Conservation (phyloP, 148 eudicot genomes). For the Vaccinium vitisidaea region DNA sequence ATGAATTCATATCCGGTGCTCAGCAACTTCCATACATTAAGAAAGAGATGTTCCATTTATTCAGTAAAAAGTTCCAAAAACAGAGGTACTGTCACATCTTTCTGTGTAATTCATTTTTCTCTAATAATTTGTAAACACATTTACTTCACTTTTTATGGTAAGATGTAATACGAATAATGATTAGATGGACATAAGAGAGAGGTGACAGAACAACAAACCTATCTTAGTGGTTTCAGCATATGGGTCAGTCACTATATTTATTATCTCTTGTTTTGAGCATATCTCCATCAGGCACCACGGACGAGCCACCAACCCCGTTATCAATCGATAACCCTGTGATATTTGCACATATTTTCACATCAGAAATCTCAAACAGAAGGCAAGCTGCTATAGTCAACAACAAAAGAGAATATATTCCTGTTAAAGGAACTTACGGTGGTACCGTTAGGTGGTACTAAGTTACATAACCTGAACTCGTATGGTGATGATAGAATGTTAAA, state of each 20-base stretch:
- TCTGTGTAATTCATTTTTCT: neutral
- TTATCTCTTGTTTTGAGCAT: conserved; percentile 74
- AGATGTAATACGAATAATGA: neutral
- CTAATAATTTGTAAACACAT: neutral
- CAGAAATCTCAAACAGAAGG: conserved; percentile 2
- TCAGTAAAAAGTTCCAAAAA: neutral
- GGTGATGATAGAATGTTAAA: neutral
- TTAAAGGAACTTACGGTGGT: neutral
- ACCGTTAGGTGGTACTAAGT: neutral
- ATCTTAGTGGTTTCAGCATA: conserved; percentile 66
- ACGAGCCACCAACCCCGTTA: conserved; percentile 65
- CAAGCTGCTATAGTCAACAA: neutral
- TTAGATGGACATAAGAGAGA: neutral
- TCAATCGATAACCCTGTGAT: conserved; percentile 69
- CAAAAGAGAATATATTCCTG: neutral
- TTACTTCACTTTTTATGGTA: neutral
- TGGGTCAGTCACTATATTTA: conserved; percentile 63
- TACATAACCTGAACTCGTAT: neutral
- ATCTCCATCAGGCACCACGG: conserved; percentile 88
- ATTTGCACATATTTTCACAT: conserved; percentile 14
- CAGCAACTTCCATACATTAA: neutral
- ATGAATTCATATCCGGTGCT: neutral
- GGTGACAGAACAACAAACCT: conserved; percentile 38
- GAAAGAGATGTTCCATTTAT: neutral
- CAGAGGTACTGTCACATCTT: neutral